Conservation (phyloP, 2,329 filamentous ascomycete genomes). For the Talaromyces albobiverticillius region DNA sequence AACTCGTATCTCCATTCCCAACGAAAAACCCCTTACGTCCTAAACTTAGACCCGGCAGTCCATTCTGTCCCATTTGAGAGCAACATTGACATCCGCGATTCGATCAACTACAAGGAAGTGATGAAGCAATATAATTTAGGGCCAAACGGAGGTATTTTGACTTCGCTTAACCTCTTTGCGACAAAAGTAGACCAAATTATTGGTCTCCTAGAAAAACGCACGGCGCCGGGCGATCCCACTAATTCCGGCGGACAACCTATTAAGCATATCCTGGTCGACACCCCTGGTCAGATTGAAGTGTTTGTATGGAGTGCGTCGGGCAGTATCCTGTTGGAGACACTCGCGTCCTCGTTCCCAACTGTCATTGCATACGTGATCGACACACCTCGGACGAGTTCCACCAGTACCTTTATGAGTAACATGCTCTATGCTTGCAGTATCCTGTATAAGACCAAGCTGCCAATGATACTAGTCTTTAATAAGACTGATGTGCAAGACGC, state of each 20-base stretch:
- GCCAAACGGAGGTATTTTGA: constrained; percentile 94
- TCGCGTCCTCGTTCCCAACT: constrained; percentile 92
- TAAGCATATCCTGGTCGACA: constrained; percentile 87
- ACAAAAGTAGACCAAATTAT: constrained; percentile 98
- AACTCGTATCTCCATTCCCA: constrained; percentile 86
- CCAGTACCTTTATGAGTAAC: constrained; percentile 98
- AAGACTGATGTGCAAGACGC: constrained; percentile 96
- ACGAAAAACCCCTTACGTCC: constrained; percentile 81
- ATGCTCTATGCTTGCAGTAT: constrained; percentile 99
- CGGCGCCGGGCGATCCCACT: constrained; percentile 56
- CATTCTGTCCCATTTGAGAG: constrained; percentile 89
- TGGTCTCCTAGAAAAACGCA: constrained; percentile 82
- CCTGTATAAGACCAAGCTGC: constrained; percentile 95
- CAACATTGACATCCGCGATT: constrained; percentile 98
- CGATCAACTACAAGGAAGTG: constrained; percentile 98
- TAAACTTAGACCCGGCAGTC: constrained; percentile 96
- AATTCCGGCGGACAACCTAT: constrained; percentile 54
- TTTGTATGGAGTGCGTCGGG: constrained; percentile 98
- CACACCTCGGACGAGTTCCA: constrained; percentile 87
- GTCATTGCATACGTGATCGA: constrained; percentile 98
- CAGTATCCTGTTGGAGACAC: constrained; percentile 85
- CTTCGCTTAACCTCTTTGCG: constrained; percentile 91
- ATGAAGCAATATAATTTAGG: constrained; percentile 99
- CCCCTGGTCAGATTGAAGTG: constrained; percentile 95
- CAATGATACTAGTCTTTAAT: constrained; percentile 99